phyloP scores from a whole-genome alignment of 2,329 filamentous ascomycete genomes.

The Parasarocladium wereldwijsianum region DNA sequence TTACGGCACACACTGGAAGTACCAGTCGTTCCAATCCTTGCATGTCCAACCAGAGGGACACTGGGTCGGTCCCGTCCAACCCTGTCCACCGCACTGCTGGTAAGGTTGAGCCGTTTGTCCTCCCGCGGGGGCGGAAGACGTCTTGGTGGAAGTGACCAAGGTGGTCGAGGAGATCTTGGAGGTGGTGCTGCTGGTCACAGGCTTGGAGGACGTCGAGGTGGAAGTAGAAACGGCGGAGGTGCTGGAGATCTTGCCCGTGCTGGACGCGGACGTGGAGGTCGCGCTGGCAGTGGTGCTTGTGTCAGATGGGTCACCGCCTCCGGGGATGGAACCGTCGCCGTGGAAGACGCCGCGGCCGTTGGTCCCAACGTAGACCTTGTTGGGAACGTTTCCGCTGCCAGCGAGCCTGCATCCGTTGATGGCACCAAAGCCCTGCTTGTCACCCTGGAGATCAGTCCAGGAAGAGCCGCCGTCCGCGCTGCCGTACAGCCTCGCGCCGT shows the following conservation, averaged over 20 bases:
- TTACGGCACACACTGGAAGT: constrained; percentile 3
- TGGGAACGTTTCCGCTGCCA: constrained; percentile 29
- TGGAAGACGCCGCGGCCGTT: constrained; percentile 31
- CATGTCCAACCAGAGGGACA: constrained; percentile 2
- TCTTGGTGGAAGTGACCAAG: constrained; percentile 3
- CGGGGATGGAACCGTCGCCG: constrained; percentile 3
- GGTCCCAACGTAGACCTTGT: constrained; percentile 33
- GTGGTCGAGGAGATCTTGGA: constrained; percentile 2
- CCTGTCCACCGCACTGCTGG: constrained; percentile 2
- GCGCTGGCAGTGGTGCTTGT: constrained; percentile 1
- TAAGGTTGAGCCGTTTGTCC: constrained; percentile 1
- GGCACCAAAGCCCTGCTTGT: constrained; percentile 25
- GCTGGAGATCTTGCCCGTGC: constrained; percentile 1
- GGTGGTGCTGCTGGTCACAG: constrained; percentile 2
- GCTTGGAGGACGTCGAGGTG: constrained; percentile 2
- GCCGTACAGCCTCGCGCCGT: constrained; percentile 28
- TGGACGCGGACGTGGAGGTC: constrained; percentile 2
- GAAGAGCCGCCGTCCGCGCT: constrained; percentile 25
- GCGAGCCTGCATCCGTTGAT: constrained; percentile 23
- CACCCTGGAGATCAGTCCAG: constrained; percentile 32
- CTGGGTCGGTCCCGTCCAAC: constrained; percentile 2
- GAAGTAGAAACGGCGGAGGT: constrained; percentile 1
- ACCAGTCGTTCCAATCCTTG: constrained; percentile 2
- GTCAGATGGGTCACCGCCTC: constrained; percentile 1
- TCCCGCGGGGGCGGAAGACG: constrained; percentile 2